Conservation (phyloP, 73 alveolate genomes). For the Paramecium biaurelia region DNA sequence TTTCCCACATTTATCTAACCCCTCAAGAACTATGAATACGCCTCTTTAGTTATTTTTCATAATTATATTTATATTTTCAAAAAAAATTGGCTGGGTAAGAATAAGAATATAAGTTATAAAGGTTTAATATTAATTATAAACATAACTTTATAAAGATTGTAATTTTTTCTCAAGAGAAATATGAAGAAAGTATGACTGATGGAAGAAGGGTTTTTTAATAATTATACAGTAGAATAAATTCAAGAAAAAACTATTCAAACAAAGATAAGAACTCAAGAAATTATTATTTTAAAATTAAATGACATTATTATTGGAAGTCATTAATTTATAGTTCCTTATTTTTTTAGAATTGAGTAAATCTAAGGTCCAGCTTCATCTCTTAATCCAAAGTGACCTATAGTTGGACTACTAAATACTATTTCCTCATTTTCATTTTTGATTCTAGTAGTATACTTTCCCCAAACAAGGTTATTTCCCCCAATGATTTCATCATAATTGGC, state of each 20-base stretch:
- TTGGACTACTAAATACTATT: neutral
- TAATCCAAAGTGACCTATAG: conserved; percentile 33
- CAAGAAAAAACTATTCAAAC: no score
- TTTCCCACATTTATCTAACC: conserved; percentile 90
- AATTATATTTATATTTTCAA: neutral
- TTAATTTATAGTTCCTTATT: neutral
- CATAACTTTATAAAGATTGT: no score
- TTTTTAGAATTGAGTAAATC: neutral
- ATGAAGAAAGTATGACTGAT: no score
- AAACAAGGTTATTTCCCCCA: conserved; percentile 60
- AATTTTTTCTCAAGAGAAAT: no score
- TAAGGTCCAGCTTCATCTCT: conserved; percentile 28
- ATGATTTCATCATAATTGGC: conserved; percentile 64
- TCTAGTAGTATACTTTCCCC: conserved; percentile 69
- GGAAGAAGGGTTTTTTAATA: no score
- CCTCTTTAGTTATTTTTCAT: conserved; percentile 68
- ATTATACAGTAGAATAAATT: no score
- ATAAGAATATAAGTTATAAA: no score
- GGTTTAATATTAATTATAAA: no score
- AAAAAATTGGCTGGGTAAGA: neutral
- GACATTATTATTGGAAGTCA: neutral
- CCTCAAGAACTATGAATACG: conserved; percentile 83
- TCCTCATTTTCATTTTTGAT: conserved; percentile 22
- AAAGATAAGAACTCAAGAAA: no score
- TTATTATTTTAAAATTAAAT: neutral